Percentiles rank a stretch among this genome's conserved stretches.
phyloP scores from a whole-genome alignment of 768 basidiomycete genomes.

The Rhizopogon roseolus region DNA sequence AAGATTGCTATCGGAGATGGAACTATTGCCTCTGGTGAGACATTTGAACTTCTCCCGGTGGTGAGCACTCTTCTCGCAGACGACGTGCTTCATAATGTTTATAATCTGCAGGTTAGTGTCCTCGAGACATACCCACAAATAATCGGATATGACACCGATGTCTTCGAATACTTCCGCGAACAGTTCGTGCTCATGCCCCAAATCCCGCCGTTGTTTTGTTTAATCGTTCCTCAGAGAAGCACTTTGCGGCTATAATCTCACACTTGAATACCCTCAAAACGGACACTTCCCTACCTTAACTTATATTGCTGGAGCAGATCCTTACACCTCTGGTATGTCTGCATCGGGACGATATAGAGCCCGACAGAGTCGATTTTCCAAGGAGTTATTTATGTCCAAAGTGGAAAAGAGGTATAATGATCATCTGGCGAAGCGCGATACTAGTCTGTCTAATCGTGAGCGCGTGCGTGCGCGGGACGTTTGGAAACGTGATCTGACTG shows the following conservation, averaged over 20 bases:
- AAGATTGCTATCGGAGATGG: conserved; percentile 73
- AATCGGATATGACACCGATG: conserved; percentile 64
- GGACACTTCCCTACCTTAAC: conserved; percentile 38
- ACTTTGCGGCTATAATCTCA: conserved; percentile 62
- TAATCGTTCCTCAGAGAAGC: conserved; percentile 35
- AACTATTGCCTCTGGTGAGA: conserved; percentile 44
- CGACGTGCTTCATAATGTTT: neutral
- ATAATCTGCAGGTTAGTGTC: conserved; percentile 39
- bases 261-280: conserved; percentile 64
- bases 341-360: conserved; percentile 13
- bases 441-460: conserved; percentile 17
- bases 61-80: conserved; percentile 29
- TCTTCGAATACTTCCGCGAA: conserved; percentile 62
- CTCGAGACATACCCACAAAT: conserved; percentile 74
- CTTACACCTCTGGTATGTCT: neutral
- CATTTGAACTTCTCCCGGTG: conserved; percentile 50
- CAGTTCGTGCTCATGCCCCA: conserved; percentile 41
- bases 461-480: conserved; percentile 18
- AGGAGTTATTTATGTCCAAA: conserved; percentile 16
- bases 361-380: conserved; percentile 11
- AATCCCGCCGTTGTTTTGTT: neutral
- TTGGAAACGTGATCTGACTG: conserved; percentile 44
- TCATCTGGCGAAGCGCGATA: conserved; percentile 18
- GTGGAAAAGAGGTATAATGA: conserved; percentile 15
- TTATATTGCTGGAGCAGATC: conserved; percentile 13